A percentile compares a stretch with the other conserved stretches of the same genome.
These are phyloP conservation scores for Cladophialophora immunda DNA, from an alignment of 2,329 filamentous ascomycete species.

Conservation along the genomic window DNA sequence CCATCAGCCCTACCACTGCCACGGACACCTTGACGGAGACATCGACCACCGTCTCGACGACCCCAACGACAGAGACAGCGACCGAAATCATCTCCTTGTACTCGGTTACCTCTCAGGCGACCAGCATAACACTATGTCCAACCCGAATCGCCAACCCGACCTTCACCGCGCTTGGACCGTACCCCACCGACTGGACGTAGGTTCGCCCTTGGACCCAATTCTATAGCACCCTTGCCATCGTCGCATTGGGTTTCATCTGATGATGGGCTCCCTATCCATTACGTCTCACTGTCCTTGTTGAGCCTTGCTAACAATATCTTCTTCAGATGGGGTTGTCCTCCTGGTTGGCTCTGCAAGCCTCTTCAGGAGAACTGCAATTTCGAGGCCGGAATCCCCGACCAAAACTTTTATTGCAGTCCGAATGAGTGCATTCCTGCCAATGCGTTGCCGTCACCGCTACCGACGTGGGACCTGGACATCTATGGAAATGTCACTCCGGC, in stretches of 20 bases:
- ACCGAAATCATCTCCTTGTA: slow-evolving; percentile 30
- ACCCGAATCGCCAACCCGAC: slow-evolving; percentile 44
- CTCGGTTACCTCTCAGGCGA: slow-evolving; percentile 26
- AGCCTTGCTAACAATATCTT: not conserved
- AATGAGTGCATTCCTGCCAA: slow-evolving; percentile 51
- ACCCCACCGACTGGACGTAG: slow-evolving; percentile 43
- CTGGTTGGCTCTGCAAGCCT: slow-evolving; percentile 54
- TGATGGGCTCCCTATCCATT: not conserved
- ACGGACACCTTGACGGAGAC: slow-evolving; percentile 20
- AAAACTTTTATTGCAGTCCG: slow-evolving; percentile 50
- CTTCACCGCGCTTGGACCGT: slow-evolving; percentile 42
- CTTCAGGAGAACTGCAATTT: slow-evolving; percentile 50
- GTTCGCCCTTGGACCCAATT: slow-evolving; percentile 6
- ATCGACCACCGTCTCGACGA: slow-evolving; percentile 16
- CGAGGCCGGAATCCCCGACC: slow-evolving; percentile 51
- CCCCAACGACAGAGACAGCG: slow-evolving; percentile 13
- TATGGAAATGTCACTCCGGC: slow-evolving; percentile 39
- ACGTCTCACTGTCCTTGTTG: not conserved
- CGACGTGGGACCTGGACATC: slow-evolving; percentile 42
- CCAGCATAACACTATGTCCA: slow-evolving; percentile 43
- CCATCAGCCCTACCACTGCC: slow-evolving; percentile 14
- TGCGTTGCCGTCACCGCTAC: slow-evolving; percentile 40
- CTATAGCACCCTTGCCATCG: not conserved
- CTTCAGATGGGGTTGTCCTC: slow-evolving; percentile 55
- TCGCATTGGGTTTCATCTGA: not conserved